Conservation (phyloP, 495 filamentous ascomycete genomes). For the Neurospora sp. region DNA sequence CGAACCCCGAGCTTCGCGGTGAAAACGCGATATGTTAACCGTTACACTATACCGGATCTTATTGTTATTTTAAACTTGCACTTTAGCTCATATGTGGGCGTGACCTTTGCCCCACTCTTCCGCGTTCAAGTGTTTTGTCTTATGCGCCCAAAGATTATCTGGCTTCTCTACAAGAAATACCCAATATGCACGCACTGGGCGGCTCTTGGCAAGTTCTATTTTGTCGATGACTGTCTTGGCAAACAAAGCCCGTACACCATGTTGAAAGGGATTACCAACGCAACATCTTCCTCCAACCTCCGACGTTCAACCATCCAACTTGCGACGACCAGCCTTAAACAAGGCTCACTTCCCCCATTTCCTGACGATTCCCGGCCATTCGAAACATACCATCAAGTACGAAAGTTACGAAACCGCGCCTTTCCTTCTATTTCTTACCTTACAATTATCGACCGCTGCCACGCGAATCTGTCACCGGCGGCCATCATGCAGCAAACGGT, state of each 20-base stretch:
- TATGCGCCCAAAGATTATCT: not conserved
- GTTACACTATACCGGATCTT: constrained; percentile 36
- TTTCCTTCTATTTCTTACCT: not conserved
- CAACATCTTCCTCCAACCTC: not conserved
- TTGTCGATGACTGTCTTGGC: not conserved
- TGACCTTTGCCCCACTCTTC: not conserved
- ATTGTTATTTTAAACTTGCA: not conserved
- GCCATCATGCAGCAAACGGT: not conserved
- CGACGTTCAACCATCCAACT: not conserved
- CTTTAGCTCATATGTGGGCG: not conserved
- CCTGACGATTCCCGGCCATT: not conserved
- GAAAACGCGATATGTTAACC: constrained; percentile 42
- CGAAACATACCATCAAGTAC: not conserved
- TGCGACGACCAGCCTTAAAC: not conserved
- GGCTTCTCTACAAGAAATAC: not conserved
- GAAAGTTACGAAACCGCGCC: not conserved
- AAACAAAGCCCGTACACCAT: not conserved
- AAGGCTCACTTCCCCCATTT: not conserved
- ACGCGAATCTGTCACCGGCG: not conserved
- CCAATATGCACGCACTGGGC: not conserved
- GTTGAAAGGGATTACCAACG: not conserved
- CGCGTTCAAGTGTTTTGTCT: not conserved
- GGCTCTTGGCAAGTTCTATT: not conserved
- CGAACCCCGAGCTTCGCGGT: constrained; percentile 42
- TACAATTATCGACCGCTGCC: not conserved